These are phyloP conservation scores for Fagopyrum esculentum DNA, from an alignment of 148 eudicot species.

Conservation along the genomic window DNA sequence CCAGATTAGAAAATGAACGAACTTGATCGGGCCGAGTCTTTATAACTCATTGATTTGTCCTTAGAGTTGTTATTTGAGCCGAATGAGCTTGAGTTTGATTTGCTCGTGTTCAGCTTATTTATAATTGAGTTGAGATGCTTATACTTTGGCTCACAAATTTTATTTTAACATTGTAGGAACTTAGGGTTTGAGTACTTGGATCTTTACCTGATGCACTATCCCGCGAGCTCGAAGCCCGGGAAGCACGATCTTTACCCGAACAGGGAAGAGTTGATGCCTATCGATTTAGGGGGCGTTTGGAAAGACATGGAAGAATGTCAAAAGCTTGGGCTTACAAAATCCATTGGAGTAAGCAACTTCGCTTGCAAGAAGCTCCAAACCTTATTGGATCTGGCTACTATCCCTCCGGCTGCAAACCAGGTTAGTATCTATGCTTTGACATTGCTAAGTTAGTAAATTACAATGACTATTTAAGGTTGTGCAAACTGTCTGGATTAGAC, in stretches of 20 bases:
- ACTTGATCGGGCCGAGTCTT: too few relatives aligned
- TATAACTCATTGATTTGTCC: too few relatives aligned
- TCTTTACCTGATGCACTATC: slow-evolving; percentile 34
- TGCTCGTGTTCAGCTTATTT: too few relatives aligned
- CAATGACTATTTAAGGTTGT: too few relatives aligned
- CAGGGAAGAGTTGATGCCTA: slow-evolving; percentile 14
- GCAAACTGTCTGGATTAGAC: too few relatives aligned
- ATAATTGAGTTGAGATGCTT: too few relatives aligned
- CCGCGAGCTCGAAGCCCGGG: slow-evolving; percentile 28
- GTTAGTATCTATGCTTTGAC: neutral
- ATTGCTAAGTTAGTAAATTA: too few relatives aligned
- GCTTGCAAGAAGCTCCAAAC: slow-evolving; percentile 28
- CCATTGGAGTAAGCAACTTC: slow-evolving; percentile 40
- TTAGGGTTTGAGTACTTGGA: slow-evolving; percentile 32
- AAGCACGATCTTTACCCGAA: slow-evolving; percentile 3
- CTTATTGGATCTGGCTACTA: slow-evolving; percentile 15
- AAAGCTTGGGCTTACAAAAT: slow-evolving; percentile 30
- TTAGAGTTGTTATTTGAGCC: too few relatives aligned
- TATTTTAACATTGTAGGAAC: slow-evolving; percentile 17
- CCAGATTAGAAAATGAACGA: too few relatives aligned
- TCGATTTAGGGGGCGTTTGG: slow-evolving; percentile 34
- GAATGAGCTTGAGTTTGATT: too few relatives aligned
- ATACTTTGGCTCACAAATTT: too few relatives aligned
- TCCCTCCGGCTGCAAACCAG: slow-evolving; percentile 35
- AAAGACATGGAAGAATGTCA: slow-evolving; percentile 40